phyloP scores from a whole-genome alignment of 192 early-diverging fungal genomes.

The Piromyces sp. region DNA sequence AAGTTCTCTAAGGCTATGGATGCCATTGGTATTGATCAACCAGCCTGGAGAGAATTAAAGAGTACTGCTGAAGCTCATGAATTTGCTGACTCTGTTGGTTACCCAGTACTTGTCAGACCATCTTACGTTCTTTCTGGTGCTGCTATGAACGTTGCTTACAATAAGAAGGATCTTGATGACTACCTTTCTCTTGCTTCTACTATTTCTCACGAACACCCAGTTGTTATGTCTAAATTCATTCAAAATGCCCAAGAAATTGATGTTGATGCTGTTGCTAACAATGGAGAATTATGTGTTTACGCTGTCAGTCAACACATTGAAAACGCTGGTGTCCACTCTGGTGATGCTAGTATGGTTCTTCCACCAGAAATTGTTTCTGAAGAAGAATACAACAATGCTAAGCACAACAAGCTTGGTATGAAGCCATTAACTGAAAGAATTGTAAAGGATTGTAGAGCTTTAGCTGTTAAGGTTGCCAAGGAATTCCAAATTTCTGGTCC shows the following conservation, averaged over 20 bases:
- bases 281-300: slow-evolving; percentile 69
- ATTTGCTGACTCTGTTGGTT: slow-evolving; percentile 69
- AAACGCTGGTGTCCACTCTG: slow-evolving; percentile 94
- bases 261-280: slow-evolving; percentile 75
- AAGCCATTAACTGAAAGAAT: slow-evolving; percentile 23
- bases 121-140: slow-evolving; percentile 95
- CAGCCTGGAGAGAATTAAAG: slow-evolving; percentile 83
- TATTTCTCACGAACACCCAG: slow-evolving; percentile 85
- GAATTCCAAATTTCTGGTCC: slow-evolving; percentile 93
- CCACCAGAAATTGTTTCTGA: background rate
- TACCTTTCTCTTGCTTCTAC: slow-evolving; percentile 66
- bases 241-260: slow-evolving; percentile 84
- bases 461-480: slow-evolving; percentile 71
- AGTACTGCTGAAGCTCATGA: slow-evolving; percentile 62
- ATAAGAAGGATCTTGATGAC: slow-evolving; percentile 43
- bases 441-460: slow-evolving; percentile 34
- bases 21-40: slow-evolving; percentile 86
- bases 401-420: slow-evolving; percentile 21
- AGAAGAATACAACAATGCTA: slow-evolving; percentile 26
- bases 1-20: slow-evolving; percentile 88
- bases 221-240: slow-evolving; percentile 96
- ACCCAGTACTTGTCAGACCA: slow-evolving; percentile 87
- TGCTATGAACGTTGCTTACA: slow-evolving; percentile 90
- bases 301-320: slow-evolving; percentile 92
- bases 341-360: slow-evolving; percentile 77